Base-by-base conservation (phyloP, 495 filamentous ascomycete species). In the Tuber melanosporum region DNA sequence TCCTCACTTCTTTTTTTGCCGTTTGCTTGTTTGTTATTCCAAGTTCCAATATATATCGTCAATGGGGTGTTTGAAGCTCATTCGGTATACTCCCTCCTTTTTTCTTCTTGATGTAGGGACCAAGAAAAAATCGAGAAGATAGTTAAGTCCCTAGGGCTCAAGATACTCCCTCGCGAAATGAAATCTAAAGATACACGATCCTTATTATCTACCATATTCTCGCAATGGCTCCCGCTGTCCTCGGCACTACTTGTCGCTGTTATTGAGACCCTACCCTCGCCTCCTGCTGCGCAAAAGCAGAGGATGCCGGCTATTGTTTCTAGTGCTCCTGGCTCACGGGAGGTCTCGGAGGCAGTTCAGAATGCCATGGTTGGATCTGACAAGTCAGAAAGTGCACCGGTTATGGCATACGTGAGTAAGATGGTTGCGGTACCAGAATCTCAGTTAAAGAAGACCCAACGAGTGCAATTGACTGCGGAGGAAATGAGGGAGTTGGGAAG, bases 341-440 rank as follows among this genome's bases (percentile, higher is more conserved):
- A 89, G 76, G 88, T 98, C 32, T 90, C 92, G 73, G 85, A 88
- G 14, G 85, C 86, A 3, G 85, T 98, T 70, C 91, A 89, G 76
- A 87, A 91, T 32, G 94, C 95, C 14, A 94, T 98, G 90, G 82
- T 92, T 7, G 87, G 90, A 2, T 98, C 95, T 83, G 91, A 92
- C 78, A 89, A 89, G 6, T 85, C 84, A 1, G 85, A 88, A 14
- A 87, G 89, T 0, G 91, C 91, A 71, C 95, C 95, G 3, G 90
- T 96, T 4, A 93, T 98, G 10, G 95, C 94, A 15, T 99, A 96
- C 79, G 93, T 99, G 66, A 98, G 94, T 85, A 99, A 99, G 85
- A 97, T 99, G 94, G 92, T 97, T 36, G 94, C 95, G 1, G 89
- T 98, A 26, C 94, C 93, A 2, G 93, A 94, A 81, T 97, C 93